Evolutionary conservation across 306 rosid genomes (phyloP).

Genomic region (Fragaria nilgerrensis): DNA sequence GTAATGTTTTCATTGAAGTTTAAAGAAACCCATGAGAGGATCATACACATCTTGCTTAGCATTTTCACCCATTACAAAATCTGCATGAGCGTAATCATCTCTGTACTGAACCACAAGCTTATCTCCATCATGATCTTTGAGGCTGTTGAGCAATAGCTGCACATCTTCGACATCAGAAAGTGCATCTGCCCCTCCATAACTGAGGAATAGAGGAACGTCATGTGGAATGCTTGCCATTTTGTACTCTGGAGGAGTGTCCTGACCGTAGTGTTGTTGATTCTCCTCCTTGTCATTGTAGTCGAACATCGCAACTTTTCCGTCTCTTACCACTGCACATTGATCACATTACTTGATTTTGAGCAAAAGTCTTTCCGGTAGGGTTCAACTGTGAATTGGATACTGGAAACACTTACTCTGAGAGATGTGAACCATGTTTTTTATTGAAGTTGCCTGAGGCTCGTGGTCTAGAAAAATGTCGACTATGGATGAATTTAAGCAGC

Average conservation of each 20-base stretch:
- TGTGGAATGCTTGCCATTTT: conserved; percentile 24
- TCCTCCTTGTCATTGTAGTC: conserved; percentile 24
- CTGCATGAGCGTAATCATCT: conserved; percentile 36
- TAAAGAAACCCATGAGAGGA: conserved; percentile 36
- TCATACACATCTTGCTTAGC: conserved; percentile 40
- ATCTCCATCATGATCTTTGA: conserved; percentile 31
- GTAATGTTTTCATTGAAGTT: conserved; percentile 19
- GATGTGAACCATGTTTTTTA: conserved; percentile 82
- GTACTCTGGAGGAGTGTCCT: conserved; percentile 32
- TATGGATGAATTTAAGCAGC: conserved; percentile 58
- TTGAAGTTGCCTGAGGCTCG: conserved; percentile 88
- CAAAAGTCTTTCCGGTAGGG: neutral
- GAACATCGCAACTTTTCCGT: conserved; percentile 26
- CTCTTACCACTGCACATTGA: conserved; percentile 28
- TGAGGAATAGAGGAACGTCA: conserved; percentile 34
- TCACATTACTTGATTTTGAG: neutral
- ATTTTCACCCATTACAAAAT: conserved; percentile 34
- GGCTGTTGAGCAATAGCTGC: conserved; percentile 19
- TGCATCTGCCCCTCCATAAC: conserved; percentile 37
- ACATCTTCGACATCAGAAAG: conserved; percentile 37
- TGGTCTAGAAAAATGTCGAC: conserved; percentile 60
- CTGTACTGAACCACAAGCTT: conserved; percentile 37
- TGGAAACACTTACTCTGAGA: conserved; percentile 65
- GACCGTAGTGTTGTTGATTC: conserved; percentile 27
- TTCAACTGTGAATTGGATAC: neutral